Evolutionary conservation across 148 eudicot species (phyloP).

Genomic region (Arbutus unedo): DNA sequence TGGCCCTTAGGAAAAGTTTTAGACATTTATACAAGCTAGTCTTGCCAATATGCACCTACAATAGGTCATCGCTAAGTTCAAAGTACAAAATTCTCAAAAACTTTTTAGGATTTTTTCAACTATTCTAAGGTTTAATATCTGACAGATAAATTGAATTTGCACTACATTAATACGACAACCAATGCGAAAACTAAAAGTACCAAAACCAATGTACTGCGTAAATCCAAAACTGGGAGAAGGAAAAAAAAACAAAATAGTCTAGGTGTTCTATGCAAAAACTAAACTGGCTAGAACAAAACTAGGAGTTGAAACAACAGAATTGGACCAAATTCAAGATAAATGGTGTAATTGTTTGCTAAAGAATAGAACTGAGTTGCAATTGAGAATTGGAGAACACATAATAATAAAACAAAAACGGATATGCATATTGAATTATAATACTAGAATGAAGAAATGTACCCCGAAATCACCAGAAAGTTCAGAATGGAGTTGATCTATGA

Average conservation of each 20-base stretch:
- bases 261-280: background rate
- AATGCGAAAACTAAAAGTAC: no score
- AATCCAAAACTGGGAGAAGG: background rate
- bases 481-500: slow-evolving; percentile 45
- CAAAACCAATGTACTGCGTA: background rate
- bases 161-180: background rate
- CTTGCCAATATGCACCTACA: background rate
- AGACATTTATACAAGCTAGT: background rate
- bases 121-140: background rate
- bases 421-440: background rate
- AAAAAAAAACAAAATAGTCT: background rate
- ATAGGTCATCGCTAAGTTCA: background rate
- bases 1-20: background rate
- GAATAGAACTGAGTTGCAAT: background rate
- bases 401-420: background rate
- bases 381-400: background rate
- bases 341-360: background rate
- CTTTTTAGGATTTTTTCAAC: background rate
- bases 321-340: background rate
- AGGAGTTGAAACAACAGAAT: slow-evolving; percentile 1
- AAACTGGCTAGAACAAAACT: background rate
- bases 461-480: slow-evolving; percentile 72
- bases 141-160: background rate
- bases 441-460: slow-evolving; percentile 21
- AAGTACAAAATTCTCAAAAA: background rate